Conservation (phyloP, 768 basidiomycete genomes). For the Collybia nuda region DNA sequence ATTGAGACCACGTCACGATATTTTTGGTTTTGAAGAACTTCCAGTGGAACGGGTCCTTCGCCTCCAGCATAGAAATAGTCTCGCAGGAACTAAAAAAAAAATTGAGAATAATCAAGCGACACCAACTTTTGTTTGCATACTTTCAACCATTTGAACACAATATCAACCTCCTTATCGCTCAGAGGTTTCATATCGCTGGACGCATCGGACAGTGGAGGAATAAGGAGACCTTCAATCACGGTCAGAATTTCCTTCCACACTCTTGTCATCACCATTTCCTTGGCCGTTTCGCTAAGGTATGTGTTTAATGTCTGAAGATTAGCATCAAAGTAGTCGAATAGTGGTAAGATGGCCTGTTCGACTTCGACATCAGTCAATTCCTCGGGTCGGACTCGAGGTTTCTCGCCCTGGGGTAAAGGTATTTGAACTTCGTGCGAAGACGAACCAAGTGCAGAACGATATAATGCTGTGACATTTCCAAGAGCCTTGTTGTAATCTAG, state of each 20-base stretch:
- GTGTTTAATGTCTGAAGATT: constrained; percentile 91
- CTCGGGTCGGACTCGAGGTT: constrained; percentile 74
- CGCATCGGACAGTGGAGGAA: constrained; percentile 85
- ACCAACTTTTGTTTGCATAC: constrained; percentile 32
- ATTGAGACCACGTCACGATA: constrained; percentile 90
- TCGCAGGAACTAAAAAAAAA: constrained; percentile 67
- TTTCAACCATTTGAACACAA: constrained; percentile 99
- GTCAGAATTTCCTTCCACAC: constrained; percentile 96
- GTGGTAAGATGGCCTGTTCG: constrained; percentile 84
- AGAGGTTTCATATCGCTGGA: constrained; percentile 90
- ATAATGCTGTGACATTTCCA: constrained; percentile 77
- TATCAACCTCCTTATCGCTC: constrained; percentile 94
- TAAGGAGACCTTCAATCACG: constrained; percentile 83
- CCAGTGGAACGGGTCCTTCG: constrained; percentile 86
- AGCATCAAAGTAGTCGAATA: constrained; percentile 96
- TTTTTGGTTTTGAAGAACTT: constrained; percentile 88
- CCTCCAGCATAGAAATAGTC: constrained; percentile 96
- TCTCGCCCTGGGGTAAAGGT: constrained; percentile 72
- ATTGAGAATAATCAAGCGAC: constrained; percentile 4
- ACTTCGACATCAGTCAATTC: constrained; percentile 92
- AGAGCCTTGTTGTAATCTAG: constrained; percentile 91
- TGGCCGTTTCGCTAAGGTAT: constrained; percentile 78
- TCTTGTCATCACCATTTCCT: constrained; percentile 88
- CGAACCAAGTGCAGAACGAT: constrained; percentile 75
- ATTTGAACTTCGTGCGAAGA: constrained; percentile 70